Evolutionary conservation across 1,284 basidiomycete genomes (phyloP).

Genomic region (Heterobasidion occidentale): DNA sequence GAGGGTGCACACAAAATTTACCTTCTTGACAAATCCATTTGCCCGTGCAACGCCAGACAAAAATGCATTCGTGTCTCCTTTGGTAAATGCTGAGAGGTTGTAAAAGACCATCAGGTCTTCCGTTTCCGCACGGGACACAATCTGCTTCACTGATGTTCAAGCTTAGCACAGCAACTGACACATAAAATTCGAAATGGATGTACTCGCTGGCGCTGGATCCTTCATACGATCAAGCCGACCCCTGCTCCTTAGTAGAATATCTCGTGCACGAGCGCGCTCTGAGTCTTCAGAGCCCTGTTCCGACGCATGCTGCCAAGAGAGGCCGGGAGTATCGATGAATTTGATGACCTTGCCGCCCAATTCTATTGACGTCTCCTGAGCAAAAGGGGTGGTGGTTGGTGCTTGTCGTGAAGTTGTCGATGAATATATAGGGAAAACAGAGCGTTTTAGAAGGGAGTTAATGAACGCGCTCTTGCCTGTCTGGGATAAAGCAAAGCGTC

Average conservation of each 20-base stretch:
- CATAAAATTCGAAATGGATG: conserved; percentile 5
- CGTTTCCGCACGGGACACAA: conserved; percentile 65
- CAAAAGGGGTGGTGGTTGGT: conserved; percentile 63
- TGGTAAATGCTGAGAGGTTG: conserved; percentile 79
- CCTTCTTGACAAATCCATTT: conserved; percentile 78
- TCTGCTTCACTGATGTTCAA: conserved; percentile 51
- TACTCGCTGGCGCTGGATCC: conserved; percentile 75
- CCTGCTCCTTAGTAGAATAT: conserved; percentile 73
- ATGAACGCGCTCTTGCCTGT: conserved; percentile 79
- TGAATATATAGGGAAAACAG: conserved; percentile 58
- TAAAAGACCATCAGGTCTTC: conserved; percentile 90
- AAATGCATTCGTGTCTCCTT: conserved; percentile 69
- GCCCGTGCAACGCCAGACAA: conserved; percentile 78
- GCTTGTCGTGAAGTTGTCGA: conserved; percentile 31
- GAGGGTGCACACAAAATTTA: conserved; percentile 17
- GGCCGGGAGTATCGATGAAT: conserved; percentile 83
- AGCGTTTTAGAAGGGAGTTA: conserved; percentile 60
- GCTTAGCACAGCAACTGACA: background rate
- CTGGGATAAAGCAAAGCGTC: conserved; percentile 24
- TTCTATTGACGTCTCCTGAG: conserved; percentile 55
- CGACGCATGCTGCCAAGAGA: conserved; percentile 45
- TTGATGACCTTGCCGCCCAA: conserved; percentile 39
- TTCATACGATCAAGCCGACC: conserved; percentile 86
- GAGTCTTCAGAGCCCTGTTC: conserved; percentile 34
- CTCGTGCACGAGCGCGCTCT: conserved; percentile 46